A percentile compares a stretch with the other conserved stretches of the same genome.
Evolutionary conservation across 2,329 filamentous ascomycete species (phyloP).

Genomic region (Zelopaecilomyces penicillatus): DNA sequence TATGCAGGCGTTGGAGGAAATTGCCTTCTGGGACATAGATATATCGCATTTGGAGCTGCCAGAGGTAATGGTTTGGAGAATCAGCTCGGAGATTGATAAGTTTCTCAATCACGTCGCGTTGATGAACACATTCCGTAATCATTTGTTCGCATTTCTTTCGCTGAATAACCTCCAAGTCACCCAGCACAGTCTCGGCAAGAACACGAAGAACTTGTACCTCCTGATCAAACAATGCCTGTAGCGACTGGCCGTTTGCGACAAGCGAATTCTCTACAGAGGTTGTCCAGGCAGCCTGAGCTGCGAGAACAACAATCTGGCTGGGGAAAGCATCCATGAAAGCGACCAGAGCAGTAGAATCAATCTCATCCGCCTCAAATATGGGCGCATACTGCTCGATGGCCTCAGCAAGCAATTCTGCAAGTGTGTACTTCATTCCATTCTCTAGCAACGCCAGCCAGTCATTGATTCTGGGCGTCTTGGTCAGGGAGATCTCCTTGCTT

Average conservation of each 20-base stretch:
- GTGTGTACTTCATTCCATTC: constrained; percentile 83
- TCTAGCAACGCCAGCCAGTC: constrained; percentile 96
- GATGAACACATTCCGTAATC: constrained; percentile 97
- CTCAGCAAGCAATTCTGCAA: constrained; percentile 83
- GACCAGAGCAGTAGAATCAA: constrained; percentile 63
- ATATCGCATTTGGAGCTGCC: constrained; percentile 96
- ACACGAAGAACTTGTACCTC: constrained; percentile 79
- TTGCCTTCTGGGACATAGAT: constrained; percentile 79
- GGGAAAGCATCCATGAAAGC: constrained; percentile 80
- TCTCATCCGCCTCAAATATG: constrained; percentile 62
- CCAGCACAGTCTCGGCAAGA: constrained; percentile 80
- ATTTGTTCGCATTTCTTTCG: constrained; percentile 97
- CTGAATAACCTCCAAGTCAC: constrained; percentile 76
- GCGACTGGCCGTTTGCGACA: constrained; percentile 57
- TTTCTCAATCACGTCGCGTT: constrained; percentile 86
- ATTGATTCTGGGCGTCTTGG: constrained; percentile 94
- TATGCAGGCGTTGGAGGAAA: constrained; percentile 69
- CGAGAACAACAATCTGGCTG: constrained; percentile 90
- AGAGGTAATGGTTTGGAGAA: constrained; percentile 74
- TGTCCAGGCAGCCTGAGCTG: constrained; percentile 91
- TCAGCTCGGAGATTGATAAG: constrained; percentile 68
- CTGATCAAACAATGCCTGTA: constrained; percentile 66
- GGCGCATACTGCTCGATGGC: constrained; percentile 75
- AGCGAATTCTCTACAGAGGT: constrained; percentile 74
- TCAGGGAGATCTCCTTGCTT: constrained; percentile 83